Evolutionary conservation across 1,284 basidiomycete genomes (phyloP).

Genomic region (Tilletia indica): DNA sequence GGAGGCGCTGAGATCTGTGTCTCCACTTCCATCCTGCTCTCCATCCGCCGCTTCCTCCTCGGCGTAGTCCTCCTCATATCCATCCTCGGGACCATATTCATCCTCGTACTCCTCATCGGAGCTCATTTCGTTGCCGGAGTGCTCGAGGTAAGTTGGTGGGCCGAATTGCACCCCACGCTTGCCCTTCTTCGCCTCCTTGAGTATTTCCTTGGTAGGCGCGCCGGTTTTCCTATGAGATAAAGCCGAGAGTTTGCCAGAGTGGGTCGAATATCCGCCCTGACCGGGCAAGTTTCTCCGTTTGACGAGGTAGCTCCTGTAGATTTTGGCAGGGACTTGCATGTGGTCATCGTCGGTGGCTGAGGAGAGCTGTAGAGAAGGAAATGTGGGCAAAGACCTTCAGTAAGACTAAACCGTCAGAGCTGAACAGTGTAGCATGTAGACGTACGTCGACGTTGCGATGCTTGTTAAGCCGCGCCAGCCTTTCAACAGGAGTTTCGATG

Average conservation of each 20-base stretch:
- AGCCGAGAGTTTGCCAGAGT: constrained; percentile 54
- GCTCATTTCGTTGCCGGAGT: constrained; percentile 50
- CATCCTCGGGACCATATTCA: constrained; percentile 7
- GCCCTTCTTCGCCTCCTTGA: constrained; percentile 28
- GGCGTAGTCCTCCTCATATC: constrained; percentile 37
- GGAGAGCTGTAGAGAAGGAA: constrained; percentile 32
- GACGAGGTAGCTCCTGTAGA: constrained; percentile 44
- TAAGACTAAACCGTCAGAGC: not conserved
- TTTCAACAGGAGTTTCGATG: constrained; percentile 96
- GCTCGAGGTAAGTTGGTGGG: constrained; percentile 49
- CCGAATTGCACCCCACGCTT: constrained; percentile 51
- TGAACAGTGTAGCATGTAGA: constrained; percentile 25
- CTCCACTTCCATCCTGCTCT: constrained; percentile 26
- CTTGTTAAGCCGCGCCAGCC: constrained; percentile 91
- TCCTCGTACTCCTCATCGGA: constrained; percentile 46
- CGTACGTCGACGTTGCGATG: constrained; percentile 93
- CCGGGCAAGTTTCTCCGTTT: constrained; percentile 41
- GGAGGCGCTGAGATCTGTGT: constrained; percentile 34
- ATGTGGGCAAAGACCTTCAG: not conserved
- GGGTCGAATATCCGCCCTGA: constrained; percentile 35
- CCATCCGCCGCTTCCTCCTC: constrained; percentile 33
- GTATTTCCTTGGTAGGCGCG: constrained; percentile 27
- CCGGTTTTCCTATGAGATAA: constrained; percentile 46
- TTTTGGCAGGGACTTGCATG: constrained; percentile 44
- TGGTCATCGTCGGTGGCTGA: constrained; percentile 54